Evolutionary conservation across 139 green algal genomes (phyloP), one percentile per base, ranked within the genome.

Genomic region (Chlorella sp.): DNA sequence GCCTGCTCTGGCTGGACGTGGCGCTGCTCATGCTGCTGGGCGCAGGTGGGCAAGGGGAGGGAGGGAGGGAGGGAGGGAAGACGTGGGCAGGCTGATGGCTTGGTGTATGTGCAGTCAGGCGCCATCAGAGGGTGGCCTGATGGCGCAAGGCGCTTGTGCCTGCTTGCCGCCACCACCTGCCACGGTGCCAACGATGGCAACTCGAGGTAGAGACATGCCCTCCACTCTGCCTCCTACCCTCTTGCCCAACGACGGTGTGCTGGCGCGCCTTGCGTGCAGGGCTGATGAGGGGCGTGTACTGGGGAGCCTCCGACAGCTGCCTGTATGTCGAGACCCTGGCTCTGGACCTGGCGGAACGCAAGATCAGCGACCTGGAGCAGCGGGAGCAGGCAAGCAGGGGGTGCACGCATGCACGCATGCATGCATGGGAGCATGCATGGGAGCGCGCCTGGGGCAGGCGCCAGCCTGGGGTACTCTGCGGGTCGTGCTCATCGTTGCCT

Each of bases 21-120:
- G 71, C 79, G 14, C 78, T 92, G 48, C 66, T 92, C 53, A 92
- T 91, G 90, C 71, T 92, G 37, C 66, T 92, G 39, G 90, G 90
- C 22, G 77, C 86, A 21, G 90, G 85, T 89, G 71, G 60, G 85
- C 19, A 4, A 61, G 78, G 18, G 18, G 80, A 24, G 22, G 14
- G 18, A 37, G n/a, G n/a, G n/a, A n/a, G n/a, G n/a, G n/a, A n/a
- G n/a, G n/a, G n/a, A n/a, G n/a, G n/a, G n/a, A n/a, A n/a, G n/a
- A n/a, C n/a, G n/a, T 57, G 48, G 48, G 48, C 48, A 57, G 48
- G 48, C 7, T 57, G 5, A 9, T 57, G 48, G 48, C 48, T 57
- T 57, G 48, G 48, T 57, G 48, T 16, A 9, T 9, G 48, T 57
- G 48, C 5, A 57, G 48, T 9, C 48, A 57, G 9, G 48, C 7